phyloP scores from a whole-genome alignment of 1,284 basidiomycete species.

The Apiotrichum sp. region DNA sequence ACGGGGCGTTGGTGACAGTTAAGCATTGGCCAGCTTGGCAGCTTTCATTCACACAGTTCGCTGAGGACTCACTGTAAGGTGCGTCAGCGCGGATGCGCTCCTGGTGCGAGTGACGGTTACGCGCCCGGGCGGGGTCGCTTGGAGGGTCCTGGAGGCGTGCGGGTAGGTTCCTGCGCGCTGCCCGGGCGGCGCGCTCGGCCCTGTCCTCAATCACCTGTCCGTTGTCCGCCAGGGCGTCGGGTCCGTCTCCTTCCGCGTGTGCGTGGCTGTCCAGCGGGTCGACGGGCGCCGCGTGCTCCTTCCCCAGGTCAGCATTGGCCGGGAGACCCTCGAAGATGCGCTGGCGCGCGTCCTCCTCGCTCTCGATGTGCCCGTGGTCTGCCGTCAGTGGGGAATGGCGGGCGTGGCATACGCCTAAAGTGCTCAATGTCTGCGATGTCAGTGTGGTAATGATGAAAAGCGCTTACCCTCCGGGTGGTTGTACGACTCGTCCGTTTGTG shows the following conservation, averaged over 20 bases:
- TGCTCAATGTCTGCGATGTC: conserved; percentile 44
- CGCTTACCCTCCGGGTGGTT: conserved; percentile 78
- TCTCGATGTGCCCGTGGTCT: conserved; percentile 78
- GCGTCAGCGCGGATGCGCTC: conserved; percentile 38
- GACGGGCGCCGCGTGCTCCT: conserved; percentile 32
- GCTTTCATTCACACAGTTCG: too few species aligned
- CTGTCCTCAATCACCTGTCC: not conserved
- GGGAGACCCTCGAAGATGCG: conserved; percentile 42
- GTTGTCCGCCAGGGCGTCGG: conserved; percentile 9
- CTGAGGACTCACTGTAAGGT: conserved; percentile 44
- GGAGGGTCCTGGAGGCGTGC: not conserved
- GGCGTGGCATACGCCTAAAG: conserved; percentile 26
- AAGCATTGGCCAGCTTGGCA: not conserved
- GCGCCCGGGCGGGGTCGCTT: conserved; percentile 12
- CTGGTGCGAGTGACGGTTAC: conserved; percentile 9
- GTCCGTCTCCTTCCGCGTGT: conserved; percentile 38
- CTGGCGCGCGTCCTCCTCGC: conserved; percentile 60
- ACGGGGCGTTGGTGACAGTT: not conserved
- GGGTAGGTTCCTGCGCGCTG: conserved; percentile 1
- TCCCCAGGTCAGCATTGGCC: conserved; percentile 31
- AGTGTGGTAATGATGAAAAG: conserved; percentile 10
- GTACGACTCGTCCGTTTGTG: conserved; percentile 92
- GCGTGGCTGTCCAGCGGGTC: conserved; percentile 43
- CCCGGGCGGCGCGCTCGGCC: conserved; percentile 1
- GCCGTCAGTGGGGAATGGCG: conserved; percentile 10